phyloP scores from a whole-genome alignment of 768 basidiomycete species.

The Sporobolomyces pararoseus region DNA sequence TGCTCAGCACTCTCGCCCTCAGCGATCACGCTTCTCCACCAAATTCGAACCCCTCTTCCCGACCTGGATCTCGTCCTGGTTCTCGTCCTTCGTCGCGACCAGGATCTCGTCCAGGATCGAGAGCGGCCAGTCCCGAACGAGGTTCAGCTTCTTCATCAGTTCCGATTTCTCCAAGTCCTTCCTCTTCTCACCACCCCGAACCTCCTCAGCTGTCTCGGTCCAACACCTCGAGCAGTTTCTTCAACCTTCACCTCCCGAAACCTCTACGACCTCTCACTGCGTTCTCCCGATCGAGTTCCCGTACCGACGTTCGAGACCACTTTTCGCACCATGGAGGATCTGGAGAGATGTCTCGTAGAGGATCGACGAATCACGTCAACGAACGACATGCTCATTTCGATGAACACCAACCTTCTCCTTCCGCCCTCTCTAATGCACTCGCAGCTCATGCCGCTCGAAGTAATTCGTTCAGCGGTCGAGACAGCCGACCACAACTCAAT shows the following conservation, averaged over 20 bases:
- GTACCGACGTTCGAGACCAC: constrained; percentile 25
- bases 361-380: background rate
- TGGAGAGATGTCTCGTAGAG: background rate
- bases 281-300: constrained; percentile 36
- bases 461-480: constrained; percentile 11
- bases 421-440: constrained; percentile 45
- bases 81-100: constrained; percentile 41
- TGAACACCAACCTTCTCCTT: constrained; percentile 33
- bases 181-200: constrained; percentile 1
- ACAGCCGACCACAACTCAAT: background rate
- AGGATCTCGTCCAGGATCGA: background rate
- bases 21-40: constrained; percentile 46
- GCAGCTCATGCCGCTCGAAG: constrained; percentile 40
- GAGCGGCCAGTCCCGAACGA: constrained; percentile 18
- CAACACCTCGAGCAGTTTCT: constrained; percentile 35
- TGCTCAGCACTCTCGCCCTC: constrained; percentile 63
- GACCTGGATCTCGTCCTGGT: constrained; percentile 47
- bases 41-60: constrained; percentile 38
- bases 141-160: constrained; percentile 10
- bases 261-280: constrained; percentile 42
- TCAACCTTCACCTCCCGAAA: constrained; percentile 44
- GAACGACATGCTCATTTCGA: constrained; percentile 13
- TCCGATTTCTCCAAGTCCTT: constrained; percentile 7
- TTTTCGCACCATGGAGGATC: constrained; percentile 2
- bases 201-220: constrained; percentile 23